Evolutionary conservation across 495 filamentous ascomycete genomes (phyloP).

Genomic region (Pseudotulostoma volvatum): DNA sequence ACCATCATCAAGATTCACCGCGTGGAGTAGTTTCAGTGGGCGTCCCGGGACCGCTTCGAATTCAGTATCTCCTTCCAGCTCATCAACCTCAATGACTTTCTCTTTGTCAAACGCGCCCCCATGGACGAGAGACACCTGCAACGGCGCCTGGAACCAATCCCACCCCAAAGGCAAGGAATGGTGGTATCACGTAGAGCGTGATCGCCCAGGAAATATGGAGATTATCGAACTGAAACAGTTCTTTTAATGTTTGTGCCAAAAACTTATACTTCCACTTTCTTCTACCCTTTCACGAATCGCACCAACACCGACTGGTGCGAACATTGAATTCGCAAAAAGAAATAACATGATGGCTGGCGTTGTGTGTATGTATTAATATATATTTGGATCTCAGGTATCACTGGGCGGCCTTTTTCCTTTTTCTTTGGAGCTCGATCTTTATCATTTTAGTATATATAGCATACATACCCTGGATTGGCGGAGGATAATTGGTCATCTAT

Average conservation of each 20-base stretch:
- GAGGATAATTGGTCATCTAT: too few relatives aligned
- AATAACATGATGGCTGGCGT: too few relatives aligned
- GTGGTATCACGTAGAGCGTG: conserved; percentile 36
- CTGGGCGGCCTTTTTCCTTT: too few relatives aligned
- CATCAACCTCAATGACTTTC: conserved; percentile 23
- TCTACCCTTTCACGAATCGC: too few relatives aligned
- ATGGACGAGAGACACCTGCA: conserved; percentile 32
- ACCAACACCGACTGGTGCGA: too few relatives aligned
- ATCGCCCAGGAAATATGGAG: conserved; percentile 25
- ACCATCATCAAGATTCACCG: conserved; percentile 21
- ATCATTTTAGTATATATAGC: too few relatives aligned
- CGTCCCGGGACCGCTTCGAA: conserved; percentile 17
- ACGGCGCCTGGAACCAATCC: conserved; percentile 29
- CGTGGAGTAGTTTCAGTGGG: conserved; percentile 24
- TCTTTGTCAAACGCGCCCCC: conserved; percentile 17
- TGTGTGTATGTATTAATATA: too few relatives aligned
- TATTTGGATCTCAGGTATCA: too few relatives aligned
- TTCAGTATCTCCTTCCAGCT: conserved; percentile 7
- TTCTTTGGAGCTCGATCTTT: too few relatives aligned
- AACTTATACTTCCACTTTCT: neutral
- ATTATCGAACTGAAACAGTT: conserved; percentile 24
- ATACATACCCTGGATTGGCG: too few relatives aligned
- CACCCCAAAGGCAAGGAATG: conserved; percentile 30
- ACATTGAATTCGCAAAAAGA: too few relatives aligned
- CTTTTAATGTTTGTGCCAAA: conserved; percentile 16